phyloP scores from a whole-genome alignment of 2,329 filamentous ascomycete genomes.

The Mollisia scopiformis region DNA sequence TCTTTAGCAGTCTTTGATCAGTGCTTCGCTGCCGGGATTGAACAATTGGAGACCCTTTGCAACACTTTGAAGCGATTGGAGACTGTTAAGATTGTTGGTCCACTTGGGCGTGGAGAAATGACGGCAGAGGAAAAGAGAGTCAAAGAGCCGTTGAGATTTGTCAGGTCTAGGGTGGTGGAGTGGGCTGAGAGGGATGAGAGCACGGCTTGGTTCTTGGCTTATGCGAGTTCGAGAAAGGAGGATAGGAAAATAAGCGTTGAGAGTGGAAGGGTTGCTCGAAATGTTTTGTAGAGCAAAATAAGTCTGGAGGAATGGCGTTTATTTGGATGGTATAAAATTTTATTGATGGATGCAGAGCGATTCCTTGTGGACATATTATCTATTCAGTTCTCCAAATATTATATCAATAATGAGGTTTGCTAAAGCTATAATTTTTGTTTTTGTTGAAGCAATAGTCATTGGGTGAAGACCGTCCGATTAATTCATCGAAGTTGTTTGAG shows the following conservation, averaged over 20 bases:
- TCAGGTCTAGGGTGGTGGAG: not conserved
- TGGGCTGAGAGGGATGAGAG: not conserved
- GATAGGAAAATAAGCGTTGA: not conserved
- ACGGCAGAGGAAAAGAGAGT: not conserved
- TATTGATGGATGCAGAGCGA: too few relatives aligned
- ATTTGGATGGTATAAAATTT: too few relatives aligned
- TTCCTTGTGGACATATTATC: too few relatives aligned
- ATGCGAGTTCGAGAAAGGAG: not conserved
- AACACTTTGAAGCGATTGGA: not conserved
- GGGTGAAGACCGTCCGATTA: too few relatives aligned
- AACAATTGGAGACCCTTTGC: not conserved
- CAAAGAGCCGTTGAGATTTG: not conserved
- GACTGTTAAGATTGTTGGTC: not conserved
- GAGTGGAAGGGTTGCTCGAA: not conserved
- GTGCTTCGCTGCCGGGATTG: not conserved
- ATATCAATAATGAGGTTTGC: too few relatives aligned
- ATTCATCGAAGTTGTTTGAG: too few relatives aligned
- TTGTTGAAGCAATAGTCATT: too few relatives aligned
- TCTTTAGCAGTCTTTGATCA: conserved; percentile 4
- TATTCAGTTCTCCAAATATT: too few relatives aligned
- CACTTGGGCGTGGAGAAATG: too few relatives aligned
- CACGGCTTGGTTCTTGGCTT: not conserved
- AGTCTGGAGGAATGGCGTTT: not conserved
- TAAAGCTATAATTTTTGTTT: too few relatives aligned
- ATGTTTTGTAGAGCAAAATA: not conserved